Conservation (phyloP, 2,329 filamentous ascomycete genomes). For the Emergomyces orientalis region DNA sequence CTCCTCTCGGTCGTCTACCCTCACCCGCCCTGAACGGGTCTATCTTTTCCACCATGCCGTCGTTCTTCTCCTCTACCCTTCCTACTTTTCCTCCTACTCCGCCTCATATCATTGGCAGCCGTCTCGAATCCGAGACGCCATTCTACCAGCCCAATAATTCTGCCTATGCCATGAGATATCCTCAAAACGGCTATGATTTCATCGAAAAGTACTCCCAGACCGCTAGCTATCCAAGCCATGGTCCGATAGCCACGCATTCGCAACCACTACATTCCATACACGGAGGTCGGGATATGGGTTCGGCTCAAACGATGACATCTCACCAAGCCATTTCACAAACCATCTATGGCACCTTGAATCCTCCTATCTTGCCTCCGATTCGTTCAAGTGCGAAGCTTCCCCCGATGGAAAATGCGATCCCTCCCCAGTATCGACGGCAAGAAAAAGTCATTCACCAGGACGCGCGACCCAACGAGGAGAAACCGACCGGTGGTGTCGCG, state of each 20-base stretch:
- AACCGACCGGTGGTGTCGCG: conserved; percentile 74
- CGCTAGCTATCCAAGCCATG: conserved; percentile 28
- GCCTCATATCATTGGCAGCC: conserved; percentile 31
- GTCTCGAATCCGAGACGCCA: conserved; percentile 31
- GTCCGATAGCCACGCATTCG: conserved; percentile 27
- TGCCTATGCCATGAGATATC: conserved; percentile 33
- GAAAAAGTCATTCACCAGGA: conserved; percentile 25
- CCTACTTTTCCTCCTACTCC: conserved; percentile 36
- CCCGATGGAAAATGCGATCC: conserved; percentile 34
- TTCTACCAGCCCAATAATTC: conserved; percentile 32
- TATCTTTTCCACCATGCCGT: conserved; percentile 30
- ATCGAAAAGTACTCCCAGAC: conserved; percentile 36
- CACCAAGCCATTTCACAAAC: conserved; percentile 22
- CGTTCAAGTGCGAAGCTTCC: conserved; percentile 32
- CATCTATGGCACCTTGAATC: conserved; percentile 27
- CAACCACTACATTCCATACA: conserved; percentile 25
- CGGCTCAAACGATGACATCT: conserved; percentile 20
- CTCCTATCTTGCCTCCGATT: conserved; percentile 34
- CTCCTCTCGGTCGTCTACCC: conserved; percentile 26
- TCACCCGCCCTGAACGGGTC: conserved; percentile 27
- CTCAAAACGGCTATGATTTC: conserved; percentile 37
- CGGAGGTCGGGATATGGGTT: conserved; percentile 27
- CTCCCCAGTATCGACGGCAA: conserved; percentile 35
- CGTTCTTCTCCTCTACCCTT: conserved; percentile 34
- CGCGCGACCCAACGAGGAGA: conserved; percentile 48